Conservation (phyloP, 441 rosid genomes). For the Gossypium gossypioides region DNA sequence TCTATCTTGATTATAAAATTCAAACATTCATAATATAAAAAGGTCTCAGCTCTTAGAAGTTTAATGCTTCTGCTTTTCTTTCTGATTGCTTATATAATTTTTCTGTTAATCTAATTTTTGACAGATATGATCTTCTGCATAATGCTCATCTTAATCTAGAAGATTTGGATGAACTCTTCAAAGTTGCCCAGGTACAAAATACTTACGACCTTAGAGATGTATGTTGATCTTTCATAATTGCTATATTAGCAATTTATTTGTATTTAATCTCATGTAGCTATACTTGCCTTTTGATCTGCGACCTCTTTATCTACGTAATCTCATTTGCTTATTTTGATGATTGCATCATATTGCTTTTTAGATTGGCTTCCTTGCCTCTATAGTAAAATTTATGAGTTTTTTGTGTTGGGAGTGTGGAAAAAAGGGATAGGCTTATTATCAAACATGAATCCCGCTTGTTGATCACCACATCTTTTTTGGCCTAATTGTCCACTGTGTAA, state of each 20-base stretch:
- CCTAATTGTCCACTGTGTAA: background rate
- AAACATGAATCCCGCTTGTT: background rate
- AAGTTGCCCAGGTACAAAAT: slow-evolving; percentile 83
- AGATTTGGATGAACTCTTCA: slow-evolving; percentile 86
- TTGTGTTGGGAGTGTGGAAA: background rate
- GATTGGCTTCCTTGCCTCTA: background rate
- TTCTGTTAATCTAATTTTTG: slow-evolving; percentile 8
- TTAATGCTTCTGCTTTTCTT: background rate
- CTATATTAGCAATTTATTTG: background rate
- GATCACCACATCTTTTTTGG: background rate
- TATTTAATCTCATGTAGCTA: background rate
- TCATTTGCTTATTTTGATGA: background rate
- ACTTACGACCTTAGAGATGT: background rate
- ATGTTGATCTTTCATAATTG: background rate
- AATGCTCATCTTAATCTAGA: slow-evolving; percentile 94
- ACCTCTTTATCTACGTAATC: background rate
- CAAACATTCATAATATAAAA: background rate
- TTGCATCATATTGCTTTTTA: background rate
- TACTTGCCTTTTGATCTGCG: background rate
- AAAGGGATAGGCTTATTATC: background rate
- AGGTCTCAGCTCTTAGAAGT: background rate
- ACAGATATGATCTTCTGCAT: slow-evolving; percentile 94
- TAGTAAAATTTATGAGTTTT: background rate
- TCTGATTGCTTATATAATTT: background rate
- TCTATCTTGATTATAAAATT: slow-evolving; percentile 2